Conservation (phyloP, 208 protist genomes). For the Leishmania martiniquensis region DNA sequence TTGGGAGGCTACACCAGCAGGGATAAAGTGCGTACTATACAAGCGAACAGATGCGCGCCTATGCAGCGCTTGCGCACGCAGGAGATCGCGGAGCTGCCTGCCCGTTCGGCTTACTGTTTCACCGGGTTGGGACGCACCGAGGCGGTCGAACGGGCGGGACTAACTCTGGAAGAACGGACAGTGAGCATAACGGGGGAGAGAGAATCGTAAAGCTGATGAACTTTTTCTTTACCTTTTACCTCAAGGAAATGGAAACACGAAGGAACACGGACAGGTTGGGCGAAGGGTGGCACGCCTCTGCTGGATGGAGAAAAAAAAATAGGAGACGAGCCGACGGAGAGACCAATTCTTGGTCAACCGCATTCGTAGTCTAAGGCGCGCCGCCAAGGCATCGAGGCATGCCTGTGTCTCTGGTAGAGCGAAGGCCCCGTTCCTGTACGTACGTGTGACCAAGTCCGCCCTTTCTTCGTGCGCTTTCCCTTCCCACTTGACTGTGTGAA, state of each 20-base stretch:
- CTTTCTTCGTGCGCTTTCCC: too few relatives aligned
- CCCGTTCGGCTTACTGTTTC: neutral
- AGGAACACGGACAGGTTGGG: neutral
- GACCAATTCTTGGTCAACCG: too few relatives aligned
- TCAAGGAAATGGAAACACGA: neutral
- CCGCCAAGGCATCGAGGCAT: too few relatives aligned
- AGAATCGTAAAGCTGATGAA: neutral
- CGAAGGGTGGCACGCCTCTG: too few relatives aligned
- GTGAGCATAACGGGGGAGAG: neutral
- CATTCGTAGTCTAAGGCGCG: too few relatives aligned
- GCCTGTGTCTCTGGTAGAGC: too few relatives aligned
- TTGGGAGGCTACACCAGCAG: neutral
- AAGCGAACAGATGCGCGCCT: neutral
- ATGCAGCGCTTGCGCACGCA: neutral
- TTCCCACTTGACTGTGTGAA: neutral
- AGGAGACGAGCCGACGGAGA: too few relatives aligned
- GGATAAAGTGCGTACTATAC: neutral
- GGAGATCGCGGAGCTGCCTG: neutral
- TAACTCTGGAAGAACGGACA: neutral
- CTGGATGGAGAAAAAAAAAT: too few relatives aligned
- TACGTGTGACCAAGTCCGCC: too few relatives aligned
- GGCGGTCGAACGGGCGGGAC: neutral
- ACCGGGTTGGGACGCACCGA: neutral
- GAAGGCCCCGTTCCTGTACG: too few relatives aligned
- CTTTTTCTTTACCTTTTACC: too few relatives aligned